Conservation (phyloP, 768 basidiomycete species). For the Tylopilus rubrobrunneus region DNA sequence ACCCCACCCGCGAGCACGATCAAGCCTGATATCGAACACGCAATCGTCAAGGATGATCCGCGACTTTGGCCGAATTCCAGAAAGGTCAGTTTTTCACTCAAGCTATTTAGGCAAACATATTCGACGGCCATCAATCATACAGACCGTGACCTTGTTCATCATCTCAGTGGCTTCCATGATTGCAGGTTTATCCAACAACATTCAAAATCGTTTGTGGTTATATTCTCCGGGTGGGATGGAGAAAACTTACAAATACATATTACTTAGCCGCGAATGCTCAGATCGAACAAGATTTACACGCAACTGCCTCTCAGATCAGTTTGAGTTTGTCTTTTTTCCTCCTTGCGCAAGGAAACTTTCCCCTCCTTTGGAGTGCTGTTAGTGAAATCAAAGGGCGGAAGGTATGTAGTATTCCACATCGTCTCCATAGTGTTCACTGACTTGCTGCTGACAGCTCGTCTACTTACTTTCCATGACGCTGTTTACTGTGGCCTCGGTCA, state of each 20-base stretch:
- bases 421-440: background rate
- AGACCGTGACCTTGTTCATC: constrained; percentile 20
- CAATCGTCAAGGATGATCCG: constrained; percentile 57
- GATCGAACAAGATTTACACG: constrained; percentile 59
- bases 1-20: background rate
- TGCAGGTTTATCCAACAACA: constrained; percentile 23
- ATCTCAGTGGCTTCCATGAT: constrained; percentile 30
- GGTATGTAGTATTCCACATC: constrained; percentile 30
- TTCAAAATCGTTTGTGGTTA: constrained; percentile 27
- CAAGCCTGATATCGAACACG: constrained; percentile 37
- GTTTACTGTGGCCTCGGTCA: constrained; percentile 52
- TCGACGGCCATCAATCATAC: background rate
- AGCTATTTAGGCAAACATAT: background rate
- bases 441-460: constrained; percentile 37
- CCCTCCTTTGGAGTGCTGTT: constrained; percentile 30
- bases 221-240: background rate
- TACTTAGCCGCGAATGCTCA: constrained; percentile 61
- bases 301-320: constrained; percentile 60
- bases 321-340: constrained; percentile 72
- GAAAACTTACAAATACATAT: background rate
- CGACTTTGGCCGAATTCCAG: constrained; percentile 52
- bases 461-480: constrained; percentile 52
- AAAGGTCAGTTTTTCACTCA: constrained; percentile 41
- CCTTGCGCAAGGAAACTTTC: constrained; percentile 59
- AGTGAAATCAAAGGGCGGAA: constrained; percentile 68